Evolutionary conservation across 2,329 filamentous ascomycete genomes (phyloP).

Genomic region (Pochonia chlamydosporia): DNA sequence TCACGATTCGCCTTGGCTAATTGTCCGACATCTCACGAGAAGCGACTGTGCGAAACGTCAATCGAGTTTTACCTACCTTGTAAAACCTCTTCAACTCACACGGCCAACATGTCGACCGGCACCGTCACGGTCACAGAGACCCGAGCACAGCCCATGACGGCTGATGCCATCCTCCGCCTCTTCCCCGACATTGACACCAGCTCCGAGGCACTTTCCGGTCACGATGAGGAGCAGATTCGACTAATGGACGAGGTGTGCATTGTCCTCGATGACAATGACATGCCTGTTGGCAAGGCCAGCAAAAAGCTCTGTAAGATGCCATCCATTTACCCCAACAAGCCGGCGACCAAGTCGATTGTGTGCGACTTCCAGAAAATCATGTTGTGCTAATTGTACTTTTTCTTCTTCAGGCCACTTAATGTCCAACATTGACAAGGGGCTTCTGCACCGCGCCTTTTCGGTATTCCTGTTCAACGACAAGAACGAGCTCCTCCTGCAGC

Average conservation of each 20-base stretch:
- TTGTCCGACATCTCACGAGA: background rate
- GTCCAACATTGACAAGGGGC: slow-evolving; percentile 95
- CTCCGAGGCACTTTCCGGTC: slow-evolving; percentile 74
- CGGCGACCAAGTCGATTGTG: background rate
- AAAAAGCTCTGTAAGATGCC: slow-evolving; percentile 84
- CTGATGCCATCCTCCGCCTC: slow-evolving; percentile 77
- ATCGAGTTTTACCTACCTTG: slow-evolving; percentile 6
- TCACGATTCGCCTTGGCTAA: no score
- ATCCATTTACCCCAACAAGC: background rate
- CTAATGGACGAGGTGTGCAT: slow-evolving; percentile 99
- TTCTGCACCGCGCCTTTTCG: slow-evolving; percentile 95
- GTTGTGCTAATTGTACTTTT: background rate
- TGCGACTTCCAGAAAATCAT: no score
- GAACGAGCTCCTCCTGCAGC: slow-evolving; percentile 89
- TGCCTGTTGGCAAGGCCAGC: slow-evolving; percentile 90
- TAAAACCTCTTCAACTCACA: background rate
- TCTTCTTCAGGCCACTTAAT: slow-evolving; percentile 75
- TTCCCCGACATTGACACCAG: slow-evolving; percentile 78
- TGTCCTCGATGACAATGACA: slow-evolving; percentile 85
- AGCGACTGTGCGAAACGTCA: background rate
- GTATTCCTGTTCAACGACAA: slow-evolving; percentile 95
- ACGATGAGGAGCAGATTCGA: slow-evolving; percentile 95
- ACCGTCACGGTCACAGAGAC: slow-evolving; percentile 34
- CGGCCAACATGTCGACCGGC: slow-evolving; percentile 25
- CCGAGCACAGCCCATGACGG: slow-evolving; percentile 63